Base-by-base conservation (phyloP, 2,329 filamentous ascomycete genomes). In the Cryphonectria parasitica region DNA sequence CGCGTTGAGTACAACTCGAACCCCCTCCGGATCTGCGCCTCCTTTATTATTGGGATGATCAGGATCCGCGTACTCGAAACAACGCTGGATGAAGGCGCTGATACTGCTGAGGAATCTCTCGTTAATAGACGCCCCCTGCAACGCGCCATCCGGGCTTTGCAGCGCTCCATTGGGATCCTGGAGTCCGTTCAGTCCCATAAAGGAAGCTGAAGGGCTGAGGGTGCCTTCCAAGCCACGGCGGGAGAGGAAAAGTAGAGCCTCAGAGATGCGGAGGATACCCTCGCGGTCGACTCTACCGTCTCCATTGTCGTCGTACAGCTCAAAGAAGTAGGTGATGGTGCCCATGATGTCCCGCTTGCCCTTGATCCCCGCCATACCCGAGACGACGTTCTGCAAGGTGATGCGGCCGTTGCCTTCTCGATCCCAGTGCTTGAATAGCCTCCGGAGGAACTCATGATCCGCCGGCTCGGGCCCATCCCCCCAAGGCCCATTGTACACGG, bases 1-100 rank as follows among this genome's bases (percentile, higher is more conserved):
- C 52, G 39, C 15, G 34, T 72, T 75, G 61, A 2, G 41, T 39
- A 36, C 54, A 15, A 22, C 36, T 39, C 10, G 36, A 28, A 62
- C 68, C 28, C 19, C 56, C 13, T 71, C 52, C 10, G 17, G 19
- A 6, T 28, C 41, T 25, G 56, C 31, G 58, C 80, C 80, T 71
- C 80, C 80, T 71, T 89, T 85, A 73, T 90, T 87, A 78, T 87
- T 86, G 1, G 91, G 90, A 73, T 92, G 91, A 77, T 97, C 95
- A 0, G 96, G 95, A 77, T 99, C 96, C 7, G 96, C 96, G 77
- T 99, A 99, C 81, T 99, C 96, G 75, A 99, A 99, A 80, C 96
- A 99, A 71, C 96, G 89, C 74, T 95, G 88, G 72, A 98, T 99
- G 78, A 99, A 99, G 2, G 94, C 94, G 75, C 94, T 97, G 67